Conservation (phyloP, 2,329 filamentous ascomycete genomes). For the Ramichloridium luteum region DNA sequence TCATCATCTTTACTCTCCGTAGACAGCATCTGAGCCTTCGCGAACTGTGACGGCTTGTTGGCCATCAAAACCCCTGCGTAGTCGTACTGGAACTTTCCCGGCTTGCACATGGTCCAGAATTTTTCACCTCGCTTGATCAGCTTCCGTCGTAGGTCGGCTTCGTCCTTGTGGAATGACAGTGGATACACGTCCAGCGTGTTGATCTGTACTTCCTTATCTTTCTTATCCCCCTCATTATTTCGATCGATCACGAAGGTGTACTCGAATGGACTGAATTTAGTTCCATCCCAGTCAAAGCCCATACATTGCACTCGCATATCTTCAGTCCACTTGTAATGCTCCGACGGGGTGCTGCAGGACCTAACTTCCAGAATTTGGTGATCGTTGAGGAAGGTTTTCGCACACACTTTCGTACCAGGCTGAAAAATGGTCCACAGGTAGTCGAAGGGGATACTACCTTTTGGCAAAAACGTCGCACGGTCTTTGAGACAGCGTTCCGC, state of each 20-base stretch:
- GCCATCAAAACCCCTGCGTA: conserved; percentile 2
- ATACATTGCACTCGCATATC: background rate
- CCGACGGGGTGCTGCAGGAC: background rate
- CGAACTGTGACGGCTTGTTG: background rate
- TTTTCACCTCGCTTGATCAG: conserved; percentile 2
- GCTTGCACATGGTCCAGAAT: background rate
- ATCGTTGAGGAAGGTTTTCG: conserved; percentile 1
- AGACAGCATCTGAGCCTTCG: conserved; percentile 1
- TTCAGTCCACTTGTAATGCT: background rate
- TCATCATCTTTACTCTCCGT: conserved; percentile 2
- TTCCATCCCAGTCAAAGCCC: conserved; percentile 8
- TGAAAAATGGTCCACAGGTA: conserved; percentile 4
- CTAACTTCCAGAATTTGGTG: conserved; percentile 4
- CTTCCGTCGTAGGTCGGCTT: conserved; percentile 1
- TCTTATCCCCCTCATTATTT: background rate
- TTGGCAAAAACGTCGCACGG: conserved; percentile 1
- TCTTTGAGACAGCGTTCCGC: conserved; percentile 2
- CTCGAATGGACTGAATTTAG: conserved; percentile 2
- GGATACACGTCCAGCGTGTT: conserved; percentile 5
- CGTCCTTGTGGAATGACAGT: conserved; percentile 1
- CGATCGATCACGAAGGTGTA: conserved; percentile 4
- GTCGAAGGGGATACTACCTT: conserved; percentile 2
- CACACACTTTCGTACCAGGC: conserved; percentile 1
- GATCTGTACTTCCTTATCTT: conserved; percentile 1
- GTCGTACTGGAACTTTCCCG: conserved; percentile 1